Evolutionary conservation across 1,284 basidiomycete genomes (phyloP), one percentile per base, ranked within the genome.

Genomic region (Exobasidium rhododendri): DNA sequence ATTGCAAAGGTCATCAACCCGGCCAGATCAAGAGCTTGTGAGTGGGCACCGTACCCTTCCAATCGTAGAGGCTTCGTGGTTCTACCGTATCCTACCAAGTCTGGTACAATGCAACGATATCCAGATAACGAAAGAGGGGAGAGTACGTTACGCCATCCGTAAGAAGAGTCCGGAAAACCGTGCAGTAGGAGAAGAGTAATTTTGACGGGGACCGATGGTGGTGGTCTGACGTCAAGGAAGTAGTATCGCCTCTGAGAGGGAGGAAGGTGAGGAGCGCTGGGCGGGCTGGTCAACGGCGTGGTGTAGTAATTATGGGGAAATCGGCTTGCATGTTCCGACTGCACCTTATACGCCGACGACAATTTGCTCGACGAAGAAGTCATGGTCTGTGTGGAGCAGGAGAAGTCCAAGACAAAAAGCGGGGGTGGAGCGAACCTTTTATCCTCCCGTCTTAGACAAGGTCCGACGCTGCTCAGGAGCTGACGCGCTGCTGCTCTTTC

Each of bases 151-250:
- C 66, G 49, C 71, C 70, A 73, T 13, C 66, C 64, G 35, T 59
- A 47, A 4, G 64, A 65, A 30, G 62, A 66, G 52, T 75, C 73
- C 5, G 73, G 71, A 53, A 75, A 75, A 35, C 73, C 73, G 58
- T 75, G 73, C 4, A 73, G 65, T 13, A 75, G 56, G 14, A 75
- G 64, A 14, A 75, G 30, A 28, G 69, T 69, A 0, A 71, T 68
- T 32, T 47, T 59, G 58, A 64, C 61, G 7, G 63, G 62, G 7
- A 69, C 61, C 6, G 56, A 59, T 3, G 56, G 17, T 10, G 73
- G 69, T 0, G 71, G 71, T 2, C 57, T 59, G 46, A 70, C 50
- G 56, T 73, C 69, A 32, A 71, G 68, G 63, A 73, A 75, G 45
- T 69, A 71, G 58, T 75, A 75, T 24, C 73, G 59, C 2, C 69